Conservation (phyloP, 768 basidiomycete species). For the Termitomyces eurrhizus region DNA sequence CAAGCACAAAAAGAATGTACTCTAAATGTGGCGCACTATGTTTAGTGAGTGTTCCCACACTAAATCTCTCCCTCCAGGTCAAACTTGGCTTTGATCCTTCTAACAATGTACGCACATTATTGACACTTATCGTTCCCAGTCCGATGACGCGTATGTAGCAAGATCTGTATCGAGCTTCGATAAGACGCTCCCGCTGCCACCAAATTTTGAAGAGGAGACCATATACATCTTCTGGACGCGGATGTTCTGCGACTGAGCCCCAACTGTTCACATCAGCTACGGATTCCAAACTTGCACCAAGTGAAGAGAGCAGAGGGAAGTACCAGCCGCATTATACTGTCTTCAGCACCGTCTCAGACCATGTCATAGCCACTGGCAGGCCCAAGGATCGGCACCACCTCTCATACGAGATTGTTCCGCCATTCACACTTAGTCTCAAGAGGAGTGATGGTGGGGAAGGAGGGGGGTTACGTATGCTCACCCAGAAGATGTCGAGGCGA, state of each 20-base stretch:
- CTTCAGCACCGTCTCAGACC: slow-evolving; percentile 43
- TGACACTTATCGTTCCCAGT: background rate
- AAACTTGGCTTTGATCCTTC: too few relatives aligned
- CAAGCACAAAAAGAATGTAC: too few relatives aligned
- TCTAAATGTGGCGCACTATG: too few relatives aligned
- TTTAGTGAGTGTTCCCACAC: too few relatives aligned
- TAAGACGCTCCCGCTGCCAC: background rate
- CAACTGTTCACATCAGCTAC: background rate
- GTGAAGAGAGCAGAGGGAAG: background rate
- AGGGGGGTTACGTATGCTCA: slow-evolving; percentile 23
- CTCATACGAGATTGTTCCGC: slow-evolving; percentile 20
- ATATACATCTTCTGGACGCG: slow-evolving; percentile 2
- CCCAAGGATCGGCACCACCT: slow-evolving; percentile 29
- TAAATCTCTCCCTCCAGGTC: too few relatives aligned
- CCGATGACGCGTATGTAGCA: background rate
- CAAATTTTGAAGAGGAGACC: background rate
- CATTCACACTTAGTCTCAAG: slow-evolving; percentile 8
- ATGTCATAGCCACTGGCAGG: slow-evolving; percentile 40
- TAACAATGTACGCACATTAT: too few relatives aligned
- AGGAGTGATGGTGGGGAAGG: background rate
- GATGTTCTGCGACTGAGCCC: background rate
- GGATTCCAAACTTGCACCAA: too few relatives aligned
- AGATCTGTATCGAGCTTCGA: background rate
- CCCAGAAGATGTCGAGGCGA: slow-evolving; percentile 32
- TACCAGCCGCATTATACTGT: slow-evolving; percentile 54